Base-by-base conservation (phyloP, 2,329 filamentous ascomycete genomes). In the Fusarium chaquense region DNA sequence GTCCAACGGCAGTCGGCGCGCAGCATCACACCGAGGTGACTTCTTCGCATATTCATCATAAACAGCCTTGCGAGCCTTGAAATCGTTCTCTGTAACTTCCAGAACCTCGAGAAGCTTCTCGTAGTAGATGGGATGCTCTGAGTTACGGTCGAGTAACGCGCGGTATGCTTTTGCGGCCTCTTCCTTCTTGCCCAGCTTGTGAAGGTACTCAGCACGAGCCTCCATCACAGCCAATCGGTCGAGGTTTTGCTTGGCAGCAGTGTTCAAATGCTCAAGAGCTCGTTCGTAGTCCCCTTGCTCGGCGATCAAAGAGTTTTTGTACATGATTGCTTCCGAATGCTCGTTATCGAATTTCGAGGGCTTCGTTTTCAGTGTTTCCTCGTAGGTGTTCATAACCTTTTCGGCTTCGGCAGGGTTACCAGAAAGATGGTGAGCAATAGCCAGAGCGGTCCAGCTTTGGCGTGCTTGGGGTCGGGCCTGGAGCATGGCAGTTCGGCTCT, bases 401-500 rank as follows among this genome's bases (percentile, higher is more conserved):
- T 99, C 96, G 32, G 96, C 97, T 75, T 96, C 92, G 45, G 86
- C 82, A 65, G 96, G 84, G 77, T 97, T 92, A 2, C 95, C 96
- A n/a, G 90, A 87, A 54, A 99, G 85, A 76, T 99, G 96, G 78
- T 97, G 90, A 36, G 95, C 96, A 60, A 98, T 92, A 41, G 96
- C 96, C 65, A 99, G 83, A n/a, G 93, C 96, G 6, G 96, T 98
- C 97, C 97, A 99, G 81, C 95, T 98, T 82, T 97, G 93, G 72
- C 97, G 88, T 65, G 96, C 77, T 70, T 90, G 89, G 3, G 96
- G 92, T 62, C 92, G 89, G 45, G 92, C 89, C 79, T 96, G 91
- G 70, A 99, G 86, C 91, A 99, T 98, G 58, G 90, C 86, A 67
- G 88, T 91, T 73, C 96, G 89, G 81, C 93, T 98, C 80, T 95